phyloP scores from a whole-genome alignment of 768 basidiomycete genomes.

The Hygrophoropsis aurantiaca region DNA sequence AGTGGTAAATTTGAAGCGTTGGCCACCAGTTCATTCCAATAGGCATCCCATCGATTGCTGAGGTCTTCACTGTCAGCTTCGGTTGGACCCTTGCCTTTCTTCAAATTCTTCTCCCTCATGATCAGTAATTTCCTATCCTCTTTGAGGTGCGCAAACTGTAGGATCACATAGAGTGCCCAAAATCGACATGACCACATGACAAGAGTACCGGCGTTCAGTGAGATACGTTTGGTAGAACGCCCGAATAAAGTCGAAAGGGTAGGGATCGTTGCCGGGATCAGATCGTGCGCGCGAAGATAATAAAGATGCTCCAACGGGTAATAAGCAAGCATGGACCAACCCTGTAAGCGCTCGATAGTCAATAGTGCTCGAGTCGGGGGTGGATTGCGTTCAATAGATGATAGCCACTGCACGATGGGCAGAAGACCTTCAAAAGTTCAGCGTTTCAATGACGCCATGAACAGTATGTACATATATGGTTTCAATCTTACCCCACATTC shows the following conservation, averaged over 20 bases:
- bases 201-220: slow-evolving; percentile 47
- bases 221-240: slow-evolving; percentile 39
- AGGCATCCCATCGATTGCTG: slow-evolving; percentile 58
- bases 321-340: slow-evolving; percentile 70
- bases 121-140: slow-evolving; percentile 66
- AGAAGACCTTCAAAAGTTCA: slow-evolving; percentile 53
- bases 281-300: slow-evolving; percentile 59
- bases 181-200: slow-evolving; percentile 75
- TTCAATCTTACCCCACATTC: slow-evolving; percentile 68
- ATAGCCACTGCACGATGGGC: slow-evolving; percentile 79
- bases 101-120: slow-evolving; percentile 52
- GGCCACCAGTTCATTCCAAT: slow-evolving; percentile 69
- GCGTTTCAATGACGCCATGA: not conserved
- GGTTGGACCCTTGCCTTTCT: slow-evolving; percentile 55
- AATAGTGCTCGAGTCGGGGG: slow-evolving; percentile 69
- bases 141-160: slow-evolving; percentile 72
- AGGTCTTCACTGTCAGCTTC: slow-evolving; percentile 57
- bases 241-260: slow-evolving; percentile 44
- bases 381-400: slow-evolving; percentile 68
- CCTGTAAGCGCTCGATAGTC: slow-evolving; percentile 79
- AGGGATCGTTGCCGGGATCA: slow-evolving; percentile 58
- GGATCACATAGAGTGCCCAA: slow-evolving; percentile 77
- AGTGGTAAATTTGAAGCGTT: slow-evolving; percentile 80
- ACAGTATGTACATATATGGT: not conserved
- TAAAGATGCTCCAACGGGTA: slow-evolving; percentile 79